These are phyloP conservation scores for Amanita pallidorosea DNA, from an alignment of 768 basidiomycete species.

Conservation along the genomic window DNA sequence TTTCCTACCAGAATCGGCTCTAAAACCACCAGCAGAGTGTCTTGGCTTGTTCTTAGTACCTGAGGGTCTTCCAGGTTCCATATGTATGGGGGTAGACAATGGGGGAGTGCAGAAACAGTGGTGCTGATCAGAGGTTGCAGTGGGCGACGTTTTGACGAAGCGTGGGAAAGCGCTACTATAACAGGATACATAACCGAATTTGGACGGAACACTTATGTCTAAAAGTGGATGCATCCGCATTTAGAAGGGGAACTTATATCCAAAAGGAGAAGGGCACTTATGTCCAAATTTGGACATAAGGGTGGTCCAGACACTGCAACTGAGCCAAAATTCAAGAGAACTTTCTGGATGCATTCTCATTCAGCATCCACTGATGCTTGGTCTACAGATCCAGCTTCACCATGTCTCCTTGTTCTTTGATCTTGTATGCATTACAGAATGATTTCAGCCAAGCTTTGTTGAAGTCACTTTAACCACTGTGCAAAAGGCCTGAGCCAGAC, in stretches of 20 bases:
- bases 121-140: background rate
- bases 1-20: too few relatives aligned
- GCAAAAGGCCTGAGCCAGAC: too few relatives aligned
- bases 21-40: constrained; percentile 1
- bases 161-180: background rate
- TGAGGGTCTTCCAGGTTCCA: constrained; percentile 7
- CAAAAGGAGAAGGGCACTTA: background rate
- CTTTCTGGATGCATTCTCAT: too few relatives aligned
- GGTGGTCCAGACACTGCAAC: background rate
- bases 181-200: background rate
- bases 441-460: too few relatives aligned
- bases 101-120: background rate
- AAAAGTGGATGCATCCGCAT: background rate
- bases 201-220: background rate
- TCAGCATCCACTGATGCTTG: too few relatives aligned
- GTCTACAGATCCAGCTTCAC: too few relatives aligned
- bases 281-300: background rate
- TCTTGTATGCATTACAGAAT: too few relatives aligned
- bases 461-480: too few relatives aligned
- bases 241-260: background rate
- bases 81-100: background rate
- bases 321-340: too few relatives aligned
- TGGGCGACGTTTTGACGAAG: background rate
- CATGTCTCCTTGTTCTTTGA: too few relatives aligned
- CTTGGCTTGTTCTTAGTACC: constrained; percentile 6